Conservation (phyloP, 441 rosid species). For the Pelargonium hybrid region DNA sequence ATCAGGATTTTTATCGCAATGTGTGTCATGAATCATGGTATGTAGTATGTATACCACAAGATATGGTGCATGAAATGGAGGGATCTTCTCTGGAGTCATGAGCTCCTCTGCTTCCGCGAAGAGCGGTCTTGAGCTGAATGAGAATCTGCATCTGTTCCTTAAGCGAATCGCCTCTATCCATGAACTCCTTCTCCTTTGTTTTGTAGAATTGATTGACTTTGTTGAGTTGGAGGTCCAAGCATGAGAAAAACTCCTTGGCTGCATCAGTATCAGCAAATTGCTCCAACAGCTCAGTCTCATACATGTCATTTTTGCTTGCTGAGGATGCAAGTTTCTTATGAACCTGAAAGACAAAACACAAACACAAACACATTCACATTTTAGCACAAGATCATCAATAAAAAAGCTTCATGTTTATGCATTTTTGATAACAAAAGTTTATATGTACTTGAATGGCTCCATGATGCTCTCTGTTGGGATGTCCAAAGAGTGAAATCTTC, state of each 20-base stretch:
- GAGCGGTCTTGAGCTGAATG: conserved; percentile 46
- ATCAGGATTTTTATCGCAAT: background rate
- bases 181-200: conserved; percentile 72
- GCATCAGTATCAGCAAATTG: conserved; percentile 67
- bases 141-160: conserved; percentile 85
- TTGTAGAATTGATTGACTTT: conserved; percentile 83
- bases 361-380: conserved; percentile 1
- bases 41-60: conserved; percentile 39
- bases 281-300: conserved; percentile 81
- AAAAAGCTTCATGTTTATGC: too few species aligned
- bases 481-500: conserved; percentile 35
- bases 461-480: conserved; percentile 30
- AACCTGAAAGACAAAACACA: conserved; percentile 37
- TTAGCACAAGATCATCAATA: background rate
- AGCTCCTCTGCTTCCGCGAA: conserved; percentile 38
- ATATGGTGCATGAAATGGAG: conserved; percentile 62
- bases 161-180: conserved; percentile 79
- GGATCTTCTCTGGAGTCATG: conserved; percentile 55
- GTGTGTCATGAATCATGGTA: too few species aligned
- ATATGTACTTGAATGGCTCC: conserved; percentile 63
- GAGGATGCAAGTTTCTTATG: conserved; percentile 73
- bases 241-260: conserved; percentile 59
- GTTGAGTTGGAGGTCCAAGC: conserved; percentile 75
- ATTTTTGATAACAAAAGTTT: background rate
- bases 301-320: conserved; percentile 51